Percentiles rank a stretch among this genome's conserved stretches.
Conservation (phyloP, 2,329 filamentous ascomycete genomes). For the Trichoderma sp. region DNA sequence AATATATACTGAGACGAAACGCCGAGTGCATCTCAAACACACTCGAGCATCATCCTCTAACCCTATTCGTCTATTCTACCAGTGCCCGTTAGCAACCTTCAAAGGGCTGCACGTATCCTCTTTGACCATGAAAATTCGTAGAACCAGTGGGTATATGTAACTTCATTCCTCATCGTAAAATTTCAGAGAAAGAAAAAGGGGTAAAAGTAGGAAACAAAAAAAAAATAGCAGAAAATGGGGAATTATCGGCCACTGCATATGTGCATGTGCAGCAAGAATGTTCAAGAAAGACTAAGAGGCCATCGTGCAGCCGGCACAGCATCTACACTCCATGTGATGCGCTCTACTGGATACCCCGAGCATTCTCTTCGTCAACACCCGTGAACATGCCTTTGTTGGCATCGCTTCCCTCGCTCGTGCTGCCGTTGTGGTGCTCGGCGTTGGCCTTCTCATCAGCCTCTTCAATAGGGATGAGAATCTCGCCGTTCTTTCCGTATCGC, state of each 20-base stretch:
- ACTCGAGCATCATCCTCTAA: not conserved
- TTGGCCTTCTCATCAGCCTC: slow-evolving; percentile 39
- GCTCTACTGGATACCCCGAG: slow-evolving; percentile 24
- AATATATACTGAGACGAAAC: not conserved
- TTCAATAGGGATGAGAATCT: slow-evolving; percentile 49
- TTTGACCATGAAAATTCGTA: not conserved
- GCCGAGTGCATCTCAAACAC: not conserved
- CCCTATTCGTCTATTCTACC: not conserved
- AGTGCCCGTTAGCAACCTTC: not conserved
- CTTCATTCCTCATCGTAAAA: not conserved
- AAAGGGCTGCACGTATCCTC: not conserved
- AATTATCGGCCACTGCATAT: not conserved
- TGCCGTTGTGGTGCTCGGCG: slow-evolving; percentile 30
- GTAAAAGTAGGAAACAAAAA: not conserved
- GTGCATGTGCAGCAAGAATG: not conserved
- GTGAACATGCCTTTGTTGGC: slow-evolving; percentile 30
- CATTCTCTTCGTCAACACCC: slow-evolving; percentile 35
- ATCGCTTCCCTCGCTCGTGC: slow-evolving; percentile 26
- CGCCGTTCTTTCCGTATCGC: slow-evolving; percentile 58
- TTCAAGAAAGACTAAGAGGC: not conserved
- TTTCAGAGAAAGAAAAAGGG: not conserved
- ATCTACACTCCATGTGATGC: not conserved
- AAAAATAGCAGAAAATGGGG: not conserved
- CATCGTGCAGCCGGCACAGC: not conserved
- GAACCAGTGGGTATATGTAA: slow-evolving; percentile 1